Base-by-base conservation (phyloP, 2,329 filamentous ascomycete genomes). In the Neocatenulostroma microsporum region DNA sequence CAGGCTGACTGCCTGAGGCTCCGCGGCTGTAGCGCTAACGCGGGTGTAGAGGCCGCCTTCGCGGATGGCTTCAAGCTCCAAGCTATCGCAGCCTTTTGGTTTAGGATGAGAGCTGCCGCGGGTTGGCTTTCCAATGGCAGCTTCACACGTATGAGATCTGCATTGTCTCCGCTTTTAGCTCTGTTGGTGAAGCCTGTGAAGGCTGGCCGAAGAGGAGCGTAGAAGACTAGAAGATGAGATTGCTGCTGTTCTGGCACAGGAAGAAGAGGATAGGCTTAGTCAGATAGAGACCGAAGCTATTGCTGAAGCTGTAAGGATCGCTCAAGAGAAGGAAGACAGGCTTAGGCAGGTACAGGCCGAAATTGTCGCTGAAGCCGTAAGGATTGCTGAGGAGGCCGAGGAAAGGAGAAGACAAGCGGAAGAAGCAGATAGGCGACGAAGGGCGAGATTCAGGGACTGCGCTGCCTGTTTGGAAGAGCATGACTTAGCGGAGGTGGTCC, bases 391-490 rank as follows among this genome's bases (percentile, higher is more conserved):
- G 11, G 13, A 30, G 12, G 28, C 5, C 12, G 28, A 30, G 9
- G 14, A 17, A 17, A 30, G 13, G 11, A 17, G 13, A 12, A 30
- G 28, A 17, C 28, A 17, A 30, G 28, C 28, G 6, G 14, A 17
- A 30, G 28, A 4, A 10, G 28, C n/a, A 30, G 28, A 8, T 12
- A 17, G 19, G 28, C n/a, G 14, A 12, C 28, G 28, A 10, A 30
- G 28, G 15, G 15, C 13, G 4, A 6, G 28, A 30, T 17, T 30
- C 9, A 13, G 28, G 14, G 28, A 30, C 28, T 30, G 28, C 14
- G 28, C 28, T 15, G 28, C 19, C n/a, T 30, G 28, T 30, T 17
- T 30, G 11, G 28, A 30, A 17, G 14, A 30, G 28, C 13, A 7
- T 14, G 28, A 30, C 28, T 4, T 30, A 4, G 28, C 13, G n/a